Evolutionary conservation across 2,329 filamentous ascomycete genomes (phyloP), one percentile per base, ranked within the genome.

Genomic region (Rugonectria rugulosa): DNA sequence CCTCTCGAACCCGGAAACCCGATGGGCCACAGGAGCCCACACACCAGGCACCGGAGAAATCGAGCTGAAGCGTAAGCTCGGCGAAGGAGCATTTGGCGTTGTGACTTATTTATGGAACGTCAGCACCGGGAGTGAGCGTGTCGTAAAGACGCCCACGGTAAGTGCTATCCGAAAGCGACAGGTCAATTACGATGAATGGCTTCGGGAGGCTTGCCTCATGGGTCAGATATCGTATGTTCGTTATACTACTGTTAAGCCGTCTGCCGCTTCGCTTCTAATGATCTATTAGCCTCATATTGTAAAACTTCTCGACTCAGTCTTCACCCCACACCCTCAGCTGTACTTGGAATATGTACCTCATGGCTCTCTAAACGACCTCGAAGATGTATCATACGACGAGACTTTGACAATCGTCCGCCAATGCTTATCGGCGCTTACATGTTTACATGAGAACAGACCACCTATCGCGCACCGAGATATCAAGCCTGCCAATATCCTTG

Each of bases 401-500:
- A 62, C 57, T 20, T 43, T 48, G 11, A 21, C 24, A 3, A 56
- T 65, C 38, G 20, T 60, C 38, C 7, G 19, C 20, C 60, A 67
- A 29, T 56, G 49, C 34, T 31, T 57, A 7, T 60, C 52, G 4
- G 64, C 62, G 20, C 42, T 67, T n/a, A 29, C 17, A 20, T 61
- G 56, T 29, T 31, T 67, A 23, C 64, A 66, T 19, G 36, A 46
- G 4, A n/a, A 19, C 1, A 21, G 48, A 0, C 21, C 57, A 21
- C 49, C 51, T 42, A 95, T 97, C 69, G 91, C 96, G 4, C 93
- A 97, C 73, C 88, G 93, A 53, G 93, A 97, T 66, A 96, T 97
- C 75, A 96, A 96, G 73, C 91, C 92, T 0, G 91, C 95, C 70
- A 96, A 96, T 69, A 97, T 97, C 17, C 78, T 97, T 6, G 79